Evolutionary conservation across 2,329 filamentous ascomycete genomes (phyloP), one percentile per base, ranked within the genome.

Genomic region (Cadophora sp.): DNA sequence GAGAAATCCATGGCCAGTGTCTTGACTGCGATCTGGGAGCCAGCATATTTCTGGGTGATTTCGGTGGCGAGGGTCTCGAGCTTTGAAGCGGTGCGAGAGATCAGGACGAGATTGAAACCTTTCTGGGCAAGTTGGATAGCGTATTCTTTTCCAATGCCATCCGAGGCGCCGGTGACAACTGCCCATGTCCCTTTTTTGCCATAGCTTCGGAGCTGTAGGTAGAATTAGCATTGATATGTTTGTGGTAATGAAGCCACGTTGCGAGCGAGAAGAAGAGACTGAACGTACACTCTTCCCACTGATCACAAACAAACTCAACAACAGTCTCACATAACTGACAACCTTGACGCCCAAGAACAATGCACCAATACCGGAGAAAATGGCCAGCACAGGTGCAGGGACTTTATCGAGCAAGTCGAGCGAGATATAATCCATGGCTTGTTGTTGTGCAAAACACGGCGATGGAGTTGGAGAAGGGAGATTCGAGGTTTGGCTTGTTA

Each of bases 131-230:
- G 89, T 79, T 98, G 94, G 39, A 91, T 85, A 45, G 95, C 93
- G 78, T 93, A 99, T 82, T 99, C 96, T 81, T 97, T 98, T 78
- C 96, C 96, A 70, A 99, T 89, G 71, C 96, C 96, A 80, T 99
- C 96, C 13, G 94, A 97, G 61, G 95, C 96, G 70, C 96, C 96
- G 30, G 96, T 99, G 48, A 99, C 87, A 64, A 99, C 88, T 39
- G 93, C 96, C 94, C 95, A 99, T 66, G 91, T 94, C 69, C 95
- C 95, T 76, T 93, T 93, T 74, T 91, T 91, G 73, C 94, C 96
- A 81, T 97, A 98, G 73, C 91, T 93, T 74, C 90, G 90, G 66
- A 99, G 89, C 95, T 97, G 67, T 67, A 62, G 55, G 67, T 13
- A 30, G 3, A 20, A 22, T 60, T 51, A 68, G 68, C 47, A 71